These are phyloP conservation scores for Boletus pseudo-olivaceus DNA, from an alignment of 768 basidiomycete species.

Conservation along the genomic window DNA sequence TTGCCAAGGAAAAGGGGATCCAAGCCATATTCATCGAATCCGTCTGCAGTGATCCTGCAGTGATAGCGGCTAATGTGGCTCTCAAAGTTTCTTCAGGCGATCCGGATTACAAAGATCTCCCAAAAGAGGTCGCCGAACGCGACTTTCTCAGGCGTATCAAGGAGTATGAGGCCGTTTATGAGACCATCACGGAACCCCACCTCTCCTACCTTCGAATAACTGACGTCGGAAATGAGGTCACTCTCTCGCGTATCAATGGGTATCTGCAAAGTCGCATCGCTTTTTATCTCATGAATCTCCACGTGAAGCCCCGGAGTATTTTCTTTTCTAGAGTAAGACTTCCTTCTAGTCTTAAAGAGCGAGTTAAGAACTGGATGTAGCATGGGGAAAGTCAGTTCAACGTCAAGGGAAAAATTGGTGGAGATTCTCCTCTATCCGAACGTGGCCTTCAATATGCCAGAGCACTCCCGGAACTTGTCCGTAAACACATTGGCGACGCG, in stretches of 20 bases:
- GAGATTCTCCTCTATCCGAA: slow-evolving; percentile 86
- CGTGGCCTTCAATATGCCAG: slow-evolving; percentile 82
- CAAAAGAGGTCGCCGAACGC: slow-evolving; percentile 76
- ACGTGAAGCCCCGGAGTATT: slow-evolving; percentile 94
- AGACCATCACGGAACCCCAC: slow-evolving; percentile 89
- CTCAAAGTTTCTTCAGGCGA: slow-evolving; percentile 96
- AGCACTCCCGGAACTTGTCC: slow-evolving; percentile 84
- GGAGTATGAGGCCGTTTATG: slow-evolving; percentile 93
- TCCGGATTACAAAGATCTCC: slow-evolving; percentile 93
- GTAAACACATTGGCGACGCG: slow-evolving; percentile 86
- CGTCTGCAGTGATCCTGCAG: slow-evolving; percentile 86
- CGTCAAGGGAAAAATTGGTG: slow-evolving; percentile 94
- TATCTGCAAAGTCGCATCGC: slow-evolving; percentile 97
- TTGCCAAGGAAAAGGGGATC: slow-evolving; percentile 83
- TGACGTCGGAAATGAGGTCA: slow-evolving; percentile 91
- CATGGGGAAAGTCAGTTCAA: slow-evolving; percentile 99
- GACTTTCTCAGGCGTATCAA: slow-evolving; percentile 92
- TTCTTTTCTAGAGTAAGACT: slow-evolving; percentile 87
- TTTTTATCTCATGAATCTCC: slow-evolving; percentile 98
- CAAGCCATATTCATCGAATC: slow-evolving; percentile 93
- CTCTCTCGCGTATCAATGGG: slow-evolving; percentile 82
- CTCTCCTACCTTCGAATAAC: slow-evolving; percentile 88
- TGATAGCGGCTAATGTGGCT: slow-evolving; percentile 94
- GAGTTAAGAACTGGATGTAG: slow-evolving; percentile 38
- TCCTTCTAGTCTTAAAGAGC: neutral